Base-by-base conservation (phyloP, 345 rosid species). In the Odontarrhena argentea region DNA sequence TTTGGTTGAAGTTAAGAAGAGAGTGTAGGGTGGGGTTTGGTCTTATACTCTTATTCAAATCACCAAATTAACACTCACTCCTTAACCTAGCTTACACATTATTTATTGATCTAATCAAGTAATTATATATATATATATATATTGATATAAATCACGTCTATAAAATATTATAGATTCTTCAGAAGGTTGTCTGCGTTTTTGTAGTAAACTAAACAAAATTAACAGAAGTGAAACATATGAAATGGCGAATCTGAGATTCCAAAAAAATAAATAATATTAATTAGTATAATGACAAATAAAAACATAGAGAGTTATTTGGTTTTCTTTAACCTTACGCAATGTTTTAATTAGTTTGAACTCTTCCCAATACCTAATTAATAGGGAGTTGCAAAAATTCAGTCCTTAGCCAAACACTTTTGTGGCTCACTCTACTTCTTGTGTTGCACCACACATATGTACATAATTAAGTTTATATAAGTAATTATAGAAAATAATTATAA, bases 351-450 rank as follows among this genome's bases (percentile, higher is more conserved):
- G 61, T 42, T 62, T 57, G 55, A 63, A 40, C 74, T 63, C 70
- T 75, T 75, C 78, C 70, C 78, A 9, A 75, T 56, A 69, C 74
- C 71, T 67, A 74, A 74, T 67, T 67, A 74, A 74, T 67, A 67
- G 45, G 60, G 77, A 74, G 64, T 74, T 67, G 55, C 7, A 74
- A 60, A 18, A 67, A 46, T 55, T 67, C 73, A 74, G 68, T 54
- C 63, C 42, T 61, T 38, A 67, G 77, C 77, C 73, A 61, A 67
- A 67, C 73, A 44, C 68, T 7, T 67, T 45, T 74, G 68, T 60
- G 73, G 73, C 41, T 67, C 73, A 60, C 49, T 74, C 45, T n/a
- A 60, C 49, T 60, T 74, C 73, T 64, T 73, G 36, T 59, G 70
- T 64, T 71, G 30, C 59, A 38, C 76, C 76, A 71, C 70, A 62